A percentile compares a stretch with the other conserved stretches of the same genome.
Evolutionary conservation across 768 basidiomycete genomes (phyloP).

Genomic region (Tricholoma sp.): DNA sequence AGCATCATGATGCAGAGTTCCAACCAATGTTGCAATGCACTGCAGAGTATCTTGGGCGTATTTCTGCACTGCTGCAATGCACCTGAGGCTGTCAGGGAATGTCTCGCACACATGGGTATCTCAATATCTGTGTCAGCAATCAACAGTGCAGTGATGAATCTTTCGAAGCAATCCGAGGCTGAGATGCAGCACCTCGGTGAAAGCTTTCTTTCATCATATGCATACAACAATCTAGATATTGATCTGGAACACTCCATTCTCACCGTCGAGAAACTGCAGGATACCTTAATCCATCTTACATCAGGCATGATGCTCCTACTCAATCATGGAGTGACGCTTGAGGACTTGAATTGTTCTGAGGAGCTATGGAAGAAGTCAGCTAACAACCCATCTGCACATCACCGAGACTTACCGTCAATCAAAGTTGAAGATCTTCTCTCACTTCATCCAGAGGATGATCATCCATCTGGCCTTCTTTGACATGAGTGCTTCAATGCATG

Average conservation of each 20-base stretch:
- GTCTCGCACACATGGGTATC: conserved; percentile 23
- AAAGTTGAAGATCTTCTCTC: conserved; percentile 11
- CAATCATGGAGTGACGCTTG: conserved; percentile 12
- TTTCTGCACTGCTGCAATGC: conserved; percentile 24
- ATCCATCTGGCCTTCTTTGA: conserved; percentile 15
- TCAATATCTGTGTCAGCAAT: conserved; percentile 21
- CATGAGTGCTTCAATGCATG: conserved; percentile 24
- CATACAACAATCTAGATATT: conserved; percentile 17
- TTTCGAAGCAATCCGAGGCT: conserved; percentile 17
- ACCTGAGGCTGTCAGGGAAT: conserved; percentile 20
- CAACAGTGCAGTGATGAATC: conserved; percentile 16
- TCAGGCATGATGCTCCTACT: conserved; percentile 22
- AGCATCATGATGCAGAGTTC: conserved; percentile 22
- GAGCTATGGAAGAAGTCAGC: conserved; percentile 28
- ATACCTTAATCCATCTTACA: conserved; percentile 1
- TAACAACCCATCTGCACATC: conserved; percentile 16
- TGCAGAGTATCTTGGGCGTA: conserved; percentile 23
- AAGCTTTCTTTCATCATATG: conserved; percentile 18
- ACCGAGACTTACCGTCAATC: conserved; percentile 24
- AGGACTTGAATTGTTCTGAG: conserved; percentile 26
- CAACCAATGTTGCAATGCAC: conserved; percentile 19
- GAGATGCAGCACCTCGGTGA: conserved; percentile 16
- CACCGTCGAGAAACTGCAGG: neutral
- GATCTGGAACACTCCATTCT: neutral
- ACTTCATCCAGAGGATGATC: conserved; percentile 1